phyloP scores from a whole-genome alignment of 1,284 basidiomycete species.

The Peniophora sp. region DNA sequence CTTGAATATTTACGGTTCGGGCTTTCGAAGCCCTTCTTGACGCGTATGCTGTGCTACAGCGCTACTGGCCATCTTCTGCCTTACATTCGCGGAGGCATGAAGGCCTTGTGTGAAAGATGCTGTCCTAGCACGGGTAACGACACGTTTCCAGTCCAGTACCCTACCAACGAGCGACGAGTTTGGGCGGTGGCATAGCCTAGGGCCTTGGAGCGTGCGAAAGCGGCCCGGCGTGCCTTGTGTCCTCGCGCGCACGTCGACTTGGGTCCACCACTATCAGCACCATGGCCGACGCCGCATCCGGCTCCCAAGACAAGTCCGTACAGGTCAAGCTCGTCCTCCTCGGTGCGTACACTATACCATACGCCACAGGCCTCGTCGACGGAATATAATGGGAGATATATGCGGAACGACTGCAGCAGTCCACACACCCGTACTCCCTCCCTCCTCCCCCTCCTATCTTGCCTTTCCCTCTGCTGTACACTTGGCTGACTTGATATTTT shows the following conservation, averaged over 20 bases:
- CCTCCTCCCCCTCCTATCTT: background rate
- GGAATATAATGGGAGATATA: slow-evolving; percentile 1
- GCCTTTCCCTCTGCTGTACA: background rate
- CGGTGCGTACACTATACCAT: slow-evolving; percentile 37
- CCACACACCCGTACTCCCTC: background rate
- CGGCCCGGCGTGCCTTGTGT: no score
- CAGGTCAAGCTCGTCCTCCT: slow-evolving; percentile 88
- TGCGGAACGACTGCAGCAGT: background rate
- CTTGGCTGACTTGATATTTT: slow-evolving; percentile 1
- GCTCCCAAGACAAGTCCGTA: slow-evolving; percentile 74
- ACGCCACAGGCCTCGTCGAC: background rate
- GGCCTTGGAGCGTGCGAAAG: slow-evolving; percentile 14
- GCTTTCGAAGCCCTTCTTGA: no score
- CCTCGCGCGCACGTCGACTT: no score
- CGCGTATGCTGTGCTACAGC: no score
- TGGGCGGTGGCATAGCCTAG: no score
- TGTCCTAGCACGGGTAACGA: no score
- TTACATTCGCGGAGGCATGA: no score
- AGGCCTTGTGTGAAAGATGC: no score
- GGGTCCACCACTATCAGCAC: slow-evolving; percentile 18
- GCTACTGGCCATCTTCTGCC: no score
- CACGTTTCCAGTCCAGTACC: no score
- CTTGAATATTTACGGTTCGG: no score
- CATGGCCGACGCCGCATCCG: slow-evolving; percentile 68
- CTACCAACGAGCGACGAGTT: no score